A percentile compares a stretch with the other conserved stretches of the same genome.
Conservation (phyloP, 2,329 filamentous ascomycete genomes). For the Ophiosphaerella narmari region DNA sequence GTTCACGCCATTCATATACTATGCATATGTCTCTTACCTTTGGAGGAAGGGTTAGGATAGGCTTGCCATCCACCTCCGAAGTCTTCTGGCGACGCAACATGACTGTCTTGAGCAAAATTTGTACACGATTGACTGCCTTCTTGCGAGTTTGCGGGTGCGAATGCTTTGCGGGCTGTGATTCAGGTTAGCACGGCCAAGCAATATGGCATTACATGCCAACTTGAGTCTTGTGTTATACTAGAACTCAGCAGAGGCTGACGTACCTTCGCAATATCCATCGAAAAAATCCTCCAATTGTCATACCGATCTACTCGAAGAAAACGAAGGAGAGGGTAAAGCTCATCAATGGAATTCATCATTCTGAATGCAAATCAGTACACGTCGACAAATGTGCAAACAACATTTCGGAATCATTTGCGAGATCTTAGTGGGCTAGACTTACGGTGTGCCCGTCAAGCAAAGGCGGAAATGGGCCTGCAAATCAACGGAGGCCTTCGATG, state of each 20-base stretch:
- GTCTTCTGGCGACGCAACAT: constrained; percentile 83
- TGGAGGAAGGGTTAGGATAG: constrained; percentile 70
- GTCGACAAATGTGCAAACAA: background rate
- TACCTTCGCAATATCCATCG: constrained; percentile 57
- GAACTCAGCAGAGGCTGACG: too few relatives aligned
- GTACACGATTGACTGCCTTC: constrained; percentile 70
- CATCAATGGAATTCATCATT: constrained; percentile 84
- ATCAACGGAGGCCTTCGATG: constrained; percentile 62
- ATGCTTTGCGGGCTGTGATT: constrained; percentile 47
- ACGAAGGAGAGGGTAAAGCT: constrained; percentile 76
- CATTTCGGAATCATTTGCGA: background rate
- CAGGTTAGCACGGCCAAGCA: constrained; percentile 31
- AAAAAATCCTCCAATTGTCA: constrained; percentile 66
- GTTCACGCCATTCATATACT: too few relatives aligned
- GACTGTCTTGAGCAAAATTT: constrained; percentile 76
- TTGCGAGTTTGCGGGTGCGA: constrained; percentile 37
- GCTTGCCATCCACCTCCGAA: constrained; percentile 77
- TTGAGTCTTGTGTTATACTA: background rate
- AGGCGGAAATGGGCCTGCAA: constrained; percentile 68
- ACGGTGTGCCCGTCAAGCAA: constrained; percentile 77
- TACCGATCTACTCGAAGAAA: constrained; percentile 82
- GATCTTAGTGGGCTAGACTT: background rate
- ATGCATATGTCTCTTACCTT: constrained; percentile 48
- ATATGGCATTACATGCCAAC: too few relatives aligned
- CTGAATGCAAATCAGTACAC: background rate